A percentile compares a stretch with the other conserved stretches of the same genome.
These are phyloP conservation scores for Alternaria brassicae DNA, from an alignment of 2,329 filamentous ascomycete genomes.

Conservation along the genomic window DNA sequence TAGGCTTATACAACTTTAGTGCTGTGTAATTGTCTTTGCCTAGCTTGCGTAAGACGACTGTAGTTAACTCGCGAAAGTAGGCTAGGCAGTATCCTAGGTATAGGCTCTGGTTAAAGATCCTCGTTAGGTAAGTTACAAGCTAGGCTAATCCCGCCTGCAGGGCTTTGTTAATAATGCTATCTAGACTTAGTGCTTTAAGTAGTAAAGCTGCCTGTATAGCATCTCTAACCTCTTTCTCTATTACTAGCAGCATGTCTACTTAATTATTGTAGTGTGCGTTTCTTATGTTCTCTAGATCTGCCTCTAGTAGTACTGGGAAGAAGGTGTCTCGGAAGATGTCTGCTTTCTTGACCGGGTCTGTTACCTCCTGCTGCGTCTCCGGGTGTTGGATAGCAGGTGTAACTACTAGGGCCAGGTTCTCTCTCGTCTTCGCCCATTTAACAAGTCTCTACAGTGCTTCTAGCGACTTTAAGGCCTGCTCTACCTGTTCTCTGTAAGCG, in stretches of 20 bases:
- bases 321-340: slow-evolving; percentile 21
- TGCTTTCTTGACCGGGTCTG: slow-evolving; percentile 18
- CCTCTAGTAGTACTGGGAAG: slow-evolving; percentile 25
- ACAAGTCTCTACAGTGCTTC: slow-evolving; percentile 31
- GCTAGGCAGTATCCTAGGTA: slow-evolving; percentile 21
- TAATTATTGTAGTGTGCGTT: slow-evolving; percentile 22
- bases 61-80: slow-evolving; percentile 21
- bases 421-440: slow-evolving; percentile 35
- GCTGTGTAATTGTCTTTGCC: slow-evolving; percentile 37
- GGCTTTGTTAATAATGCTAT: slow-evolving; percentile 27
- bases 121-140: slow-evolving; percentile 8
- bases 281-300: slow-evolving; percentile 24
- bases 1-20: slow-evolving; percentile 36
- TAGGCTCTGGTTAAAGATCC: slow-evolving; percentile 29
- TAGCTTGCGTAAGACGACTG: slow-evolving; percentile 35
- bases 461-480: slow-evolving; percentile 26
- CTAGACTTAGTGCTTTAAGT: slow-evolving; percentile 31
- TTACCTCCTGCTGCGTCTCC: slow-evolving; percentile 9
- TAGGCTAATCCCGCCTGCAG: slow-evolving; percentile 10
- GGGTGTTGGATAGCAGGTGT: slow-evolving; percentile 19
- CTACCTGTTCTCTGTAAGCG: slow-evolving; percentile 30
- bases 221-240: slow-evolving; percentile 25
- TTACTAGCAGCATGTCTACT: slow-evolving; percentile 26
- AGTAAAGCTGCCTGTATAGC: slow-evolving; percentile 24
- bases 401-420: slow-evolving; percentile 7